Base-by-base conservation (phyloP, 1,139 yeast genomes). In the Spencermartinsiella ligniputridi region DNA sequence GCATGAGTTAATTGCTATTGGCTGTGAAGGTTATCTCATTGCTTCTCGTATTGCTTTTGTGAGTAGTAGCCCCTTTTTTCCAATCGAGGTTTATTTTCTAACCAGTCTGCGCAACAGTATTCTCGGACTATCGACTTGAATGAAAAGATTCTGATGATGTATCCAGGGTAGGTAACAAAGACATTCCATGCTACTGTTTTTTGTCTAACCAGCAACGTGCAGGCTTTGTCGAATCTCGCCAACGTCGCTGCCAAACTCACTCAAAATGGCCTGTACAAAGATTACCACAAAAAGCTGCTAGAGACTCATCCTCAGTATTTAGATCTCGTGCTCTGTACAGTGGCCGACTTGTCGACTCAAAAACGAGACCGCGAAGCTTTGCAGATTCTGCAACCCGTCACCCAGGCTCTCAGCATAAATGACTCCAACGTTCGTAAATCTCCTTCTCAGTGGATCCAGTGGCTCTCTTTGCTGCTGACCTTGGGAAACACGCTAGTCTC, bases 41-140 rank as follows among this genome's bases (percentile, higher is more conserved):
- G 57, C 58, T 3, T 60, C 60, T 1, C 55, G 57, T 36, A 50
- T 58, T 36, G 58, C 60, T 12, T 52, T 52, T 39, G 61, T 56
- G 46, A 35, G 58, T 54, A 20, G 9, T 18, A 18, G 9, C n/a
- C n/a, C n/a, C 11, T 16, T 34, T 34, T 15, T 34, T 16, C 17
- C 22, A 6, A n/a, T 9, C 37, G 37, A 11, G 6, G 37, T 6
- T 18, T 16, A 34, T 16, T 13, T 17, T 4, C 36, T 33, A 33
- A 33, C 27, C 37, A 54, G 56, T 39, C 51, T n/a, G 38, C 53
- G 20, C 50, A 51, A 8, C 49, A 45, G 22, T 49, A 49, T 39
- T 41, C 39, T 15, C 40, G 51, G 25, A 54, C 57, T 2, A 37
- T 52, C 24, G 46, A 47, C 24, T 40, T 52, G 40, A 56, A 56